A percentile compares a stretch with the other conserved stretches of the same genome.
Conservation (phyloP, 2,329 filamentous ascomycete species). For the Phaeosphaeria sp. region DNA sequence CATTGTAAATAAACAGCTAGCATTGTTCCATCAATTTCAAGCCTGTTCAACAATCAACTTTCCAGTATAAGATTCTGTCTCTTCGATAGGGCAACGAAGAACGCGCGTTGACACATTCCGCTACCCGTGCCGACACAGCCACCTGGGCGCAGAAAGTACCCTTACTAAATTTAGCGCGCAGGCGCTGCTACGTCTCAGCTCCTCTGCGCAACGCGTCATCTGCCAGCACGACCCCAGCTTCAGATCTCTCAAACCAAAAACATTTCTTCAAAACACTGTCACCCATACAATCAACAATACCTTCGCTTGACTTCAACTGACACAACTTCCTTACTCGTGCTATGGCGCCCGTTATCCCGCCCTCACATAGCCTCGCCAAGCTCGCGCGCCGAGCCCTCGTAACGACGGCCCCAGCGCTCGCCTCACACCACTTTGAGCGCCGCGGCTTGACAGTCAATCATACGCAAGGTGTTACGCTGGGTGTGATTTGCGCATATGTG, state of each 20-base stretch:
- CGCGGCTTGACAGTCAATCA: conserved; percentile 68
- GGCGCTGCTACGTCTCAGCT: conserved; percentile 23
- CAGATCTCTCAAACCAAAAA: neutral
- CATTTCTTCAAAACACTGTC: neutral
- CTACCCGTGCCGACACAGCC: conserved; percentile 16
- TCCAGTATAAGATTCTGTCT: neutral
- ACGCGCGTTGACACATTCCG: neutral
- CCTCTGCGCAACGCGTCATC: conserved; percentile 23
- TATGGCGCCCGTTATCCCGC: conserved; percentile 34
- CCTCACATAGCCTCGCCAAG: conserved; percentile 19
- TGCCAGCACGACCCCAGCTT: conserved; percentile 6
- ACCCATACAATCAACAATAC: neutral
- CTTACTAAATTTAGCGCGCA: conserved; percentile 30
- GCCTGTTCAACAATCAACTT: neutral
- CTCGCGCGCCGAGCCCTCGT: conserved; percentile 38
- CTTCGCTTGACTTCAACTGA: neutral
- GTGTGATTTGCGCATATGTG: conserved; percentile 73
- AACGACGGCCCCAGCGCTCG: conserved; percentile 33
- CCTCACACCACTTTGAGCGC: conserved; percentile 49
- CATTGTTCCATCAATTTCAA: conserved; percentile 6
- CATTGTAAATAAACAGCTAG: conserved; percentile 9
- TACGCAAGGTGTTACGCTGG: conserved; percentile 74
- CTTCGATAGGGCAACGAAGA: neutral
- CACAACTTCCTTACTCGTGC: neutral
- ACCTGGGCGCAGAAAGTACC: conserved; percentile 2